Evolutionary conservation across 2,329 filamentous ascomycete genomes (phyloP).

Genomic region (Xylariaceae sp.): DNA sequence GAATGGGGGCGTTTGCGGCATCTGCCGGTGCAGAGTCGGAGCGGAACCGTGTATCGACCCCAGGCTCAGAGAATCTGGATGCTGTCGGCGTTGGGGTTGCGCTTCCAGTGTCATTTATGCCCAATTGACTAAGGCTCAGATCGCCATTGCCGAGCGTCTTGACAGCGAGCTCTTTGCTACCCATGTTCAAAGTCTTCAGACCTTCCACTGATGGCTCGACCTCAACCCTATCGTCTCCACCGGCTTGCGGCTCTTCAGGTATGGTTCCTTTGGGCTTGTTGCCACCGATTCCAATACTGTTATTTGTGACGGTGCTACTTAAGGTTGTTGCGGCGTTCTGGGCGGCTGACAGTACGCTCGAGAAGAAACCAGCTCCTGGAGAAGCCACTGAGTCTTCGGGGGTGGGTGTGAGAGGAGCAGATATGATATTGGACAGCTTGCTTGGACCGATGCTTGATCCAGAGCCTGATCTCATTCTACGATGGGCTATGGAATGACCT

Average conservation of each 20-base stretch:
- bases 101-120: constrained; percentile 62
- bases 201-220: constrained; percentile 40
- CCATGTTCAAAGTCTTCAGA: constrained; percentile 36
- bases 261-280: constrained; percentile 36
- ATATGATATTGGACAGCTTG: constrained; percentile 76
- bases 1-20: constrained; percentile 19
- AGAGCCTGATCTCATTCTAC: constrained; percentile 50
- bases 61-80: constrained; percentile 48
- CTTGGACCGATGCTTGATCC: constrained; percentile 61
- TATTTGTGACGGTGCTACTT: constrained; percentile 70
- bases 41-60: constrained; percentile 40
- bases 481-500: constrained; percentile 69
- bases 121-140: constrained; percentile 82
- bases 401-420: constrained; percentile 70
- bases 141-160: constrained; percentile 88
- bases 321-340: constrained; percentile 82
- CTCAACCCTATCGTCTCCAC: constrained; percentile 36
- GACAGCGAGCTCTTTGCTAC: constrained; percentile 69
- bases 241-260: constrained; percentile 27
- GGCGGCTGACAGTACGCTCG: constrained; percentile 84
- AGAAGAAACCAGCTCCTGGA: constrained; percentile 77
- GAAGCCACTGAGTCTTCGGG: constrained; percentile 55
- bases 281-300: constrained; percentile 49
- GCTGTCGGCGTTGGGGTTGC: constrained; percentile 52
- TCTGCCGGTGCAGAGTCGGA: constrained; percentile 59